Base-by-base conservation (phyloP, 2,329 filamentous ascomycete genomes). In the Fusarium ambrosium region DNA sequence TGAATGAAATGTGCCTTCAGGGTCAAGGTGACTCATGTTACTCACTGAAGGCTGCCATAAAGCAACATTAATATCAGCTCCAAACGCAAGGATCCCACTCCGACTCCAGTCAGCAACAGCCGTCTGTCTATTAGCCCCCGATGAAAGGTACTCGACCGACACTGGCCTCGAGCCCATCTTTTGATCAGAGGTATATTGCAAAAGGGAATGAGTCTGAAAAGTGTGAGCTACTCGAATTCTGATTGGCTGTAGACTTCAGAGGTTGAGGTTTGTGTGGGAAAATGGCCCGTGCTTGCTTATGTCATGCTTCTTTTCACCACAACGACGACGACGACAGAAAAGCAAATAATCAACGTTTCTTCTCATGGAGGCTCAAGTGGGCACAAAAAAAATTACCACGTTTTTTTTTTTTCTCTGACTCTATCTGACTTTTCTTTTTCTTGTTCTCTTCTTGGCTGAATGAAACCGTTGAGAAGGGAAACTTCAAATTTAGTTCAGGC, bases 71-170 rank as follows among this genome's bases (percentile, higher is more conserved):
- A 92, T 92, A 83, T 97, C 94, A 10, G 95, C 93, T 36, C 97
- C 97, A 85, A 94, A 99, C 34, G 95, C 97, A 64, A 99, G 87
- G 53, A 95, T 81, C 11, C 93, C 94, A 73, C 88, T 85, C 22
- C 84, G 80, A 80, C 93, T 91, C 97, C 97, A 99, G 85, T 98
- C 96, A 32, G 96, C 95, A 32, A 95, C 94, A 18, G 93, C 92
- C 20, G 96, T 93, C 79, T 98, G 94, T 78, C 96, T 90, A 83
- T 98, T 99, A 56, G 95, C 96, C 70, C 97, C 97, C 72, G 92
- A 91, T 56, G 94, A 92, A 76, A 97, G 82, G 76, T 91, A 91
- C 72, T 87, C 84, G 73, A 85, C 80, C 32, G 82, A 82, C 32
- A 87, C 78, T 45, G 75, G 76, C 41, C 75, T 73, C 55, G 69